These are phyloP conservation scores for Cystofilobasidium ferigula DNA, from an alignment of 768 basidiomycete species.

Conservation along the genomic window DNA sequence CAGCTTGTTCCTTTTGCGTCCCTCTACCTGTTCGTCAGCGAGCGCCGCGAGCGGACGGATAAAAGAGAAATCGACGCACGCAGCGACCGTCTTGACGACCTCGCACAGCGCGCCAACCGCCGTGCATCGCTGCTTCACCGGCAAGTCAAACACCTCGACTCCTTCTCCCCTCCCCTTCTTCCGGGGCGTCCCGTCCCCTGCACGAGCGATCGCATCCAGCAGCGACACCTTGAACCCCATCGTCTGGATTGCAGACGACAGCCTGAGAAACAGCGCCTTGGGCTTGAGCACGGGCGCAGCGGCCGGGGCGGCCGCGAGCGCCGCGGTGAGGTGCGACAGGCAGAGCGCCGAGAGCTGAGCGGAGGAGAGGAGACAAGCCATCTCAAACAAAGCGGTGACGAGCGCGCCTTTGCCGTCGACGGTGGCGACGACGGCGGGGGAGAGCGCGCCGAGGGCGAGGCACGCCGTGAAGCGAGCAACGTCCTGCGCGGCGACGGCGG, in stretches of 20 bases:
- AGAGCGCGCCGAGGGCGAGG: constrained; percentile 2
- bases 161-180: neutral
- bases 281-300: neutral
- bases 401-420: neutral
- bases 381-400: neutral
- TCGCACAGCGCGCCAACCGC: neutral
- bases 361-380: neutral
- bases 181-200: neutral
- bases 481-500: neutral
- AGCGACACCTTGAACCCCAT: neutral
- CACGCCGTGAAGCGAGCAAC: neutral
- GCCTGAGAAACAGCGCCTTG: neutral
- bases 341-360: neutral
- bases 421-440: neutral
- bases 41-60: neutral
- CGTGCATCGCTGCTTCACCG: neutral
- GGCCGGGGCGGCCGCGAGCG: neutral
- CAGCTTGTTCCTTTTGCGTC: neutral
- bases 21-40: too few relatives aligned
- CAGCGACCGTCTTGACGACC: neutral
- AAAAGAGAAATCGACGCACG: neutral
- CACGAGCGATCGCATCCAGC: neutral
- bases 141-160: constrained; percentile 1
- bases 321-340: neutral
- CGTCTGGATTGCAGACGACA: neutral